Conservation (phyloP, 2,329 filamentous ascomycete species). For the Gnomoniopsis smithogilvyi region DNA sequence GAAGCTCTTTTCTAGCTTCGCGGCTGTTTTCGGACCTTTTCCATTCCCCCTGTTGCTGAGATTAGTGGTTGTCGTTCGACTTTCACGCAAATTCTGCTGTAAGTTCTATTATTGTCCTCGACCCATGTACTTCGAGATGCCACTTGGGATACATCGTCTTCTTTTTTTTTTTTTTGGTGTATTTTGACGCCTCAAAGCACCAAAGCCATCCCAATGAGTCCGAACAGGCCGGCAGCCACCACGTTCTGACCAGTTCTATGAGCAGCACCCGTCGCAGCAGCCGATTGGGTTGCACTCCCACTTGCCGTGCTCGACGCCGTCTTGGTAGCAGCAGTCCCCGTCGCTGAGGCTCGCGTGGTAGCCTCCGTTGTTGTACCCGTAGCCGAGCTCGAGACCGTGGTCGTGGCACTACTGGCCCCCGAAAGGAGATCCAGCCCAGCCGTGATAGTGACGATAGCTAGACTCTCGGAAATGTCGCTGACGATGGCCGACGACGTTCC, state of each 20-base stretch:
- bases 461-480: slow-evolving; percentile 1
- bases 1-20: too few relatives aligned
- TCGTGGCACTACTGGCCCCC: not conserved
- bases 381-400: not conserved
- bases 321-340: not conserved
- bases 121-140: too few relatives aligned
- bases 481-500: not conserved
- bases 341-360: slow-evolving; percentile 2
- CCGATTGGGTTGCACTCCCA: not conserved
- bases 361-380: not conserved
- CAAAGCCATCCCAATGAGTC: slow-evolving; percentile 5
- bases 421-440: slow-evolving; percentile 13
- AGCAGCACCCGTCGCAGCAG: slow-evolving; percentile 5
- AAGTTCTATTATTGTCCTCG: too few relatives aligned
- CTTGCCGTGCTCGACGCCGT: not conserved
- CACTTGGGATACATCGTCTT: too few relatives aligned
- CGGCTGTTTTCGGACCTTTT: too few relatives aligned
- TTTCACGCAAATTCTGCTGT: too few relatives aligned
- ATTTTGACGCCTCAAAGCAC: slow-evolving; percentile 2
- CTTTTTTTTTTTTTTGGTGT: too few relatives aligned
- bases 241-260: not conserved
- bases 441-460: slow-evolving; percentile 11
- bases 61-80: too few relatives aligned
- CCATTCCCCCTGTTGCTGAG: too few relatives aligned
- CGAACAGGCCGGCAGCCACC: slow-evolving; percentile 5